A percentile compares a stretch with the other conserved stretches of the same genome.
These are phyloP conservation scores for Jaminaea rosea DNA, from an alignment of 1,284 basidiomycete genomes.

Conservation along the genomic window DNA sequence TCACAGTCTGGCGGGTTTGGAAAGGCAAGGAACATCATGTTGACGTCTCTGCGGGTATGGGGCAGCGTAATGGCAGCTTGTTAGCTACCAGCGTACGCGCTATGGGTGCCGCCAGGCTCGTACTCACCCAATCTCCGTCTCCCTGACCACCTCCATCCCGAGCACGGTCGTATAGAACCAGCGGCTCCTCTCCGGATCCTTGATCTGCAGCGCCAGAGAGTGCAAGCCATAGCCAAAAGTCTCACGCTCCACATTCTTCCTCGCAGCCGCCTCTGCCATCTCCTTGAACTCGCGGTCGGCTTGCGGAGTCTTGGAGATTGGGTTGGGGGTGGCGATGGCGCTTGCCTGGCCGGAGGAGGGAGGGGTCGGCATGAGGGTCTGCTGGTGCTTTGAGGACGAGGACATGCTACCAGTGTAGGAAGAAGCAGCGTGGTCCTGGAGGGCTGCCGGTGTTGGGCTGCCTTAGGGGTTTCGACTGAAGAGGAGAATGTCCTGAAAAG, in stretches of 20 bases:
- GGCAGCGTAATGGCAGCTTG: neutral
- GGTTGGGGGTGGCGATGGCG: neutral
- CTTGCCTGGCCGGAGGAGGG: too few species aligned
- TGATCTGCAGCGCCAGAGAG: neutral
- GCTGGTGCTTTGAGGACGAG: too few species aligned
- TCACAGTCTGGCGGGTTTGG: neutral
- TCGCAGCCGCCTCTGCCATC: neutral
- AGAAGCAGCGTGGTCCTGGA: too few species aligned
- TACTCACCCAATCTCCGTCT: neutral
- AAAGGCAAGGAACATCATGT: neutral
- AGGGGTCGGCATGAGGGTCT: too few species aligned
- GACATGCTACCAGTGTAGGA: too few species aligned
- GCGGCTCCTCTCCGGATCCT: neutral
- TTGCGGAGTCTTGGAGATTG: neutral
- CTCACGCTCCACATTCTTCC: neutral
- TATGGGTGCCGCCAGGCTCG: neutral
- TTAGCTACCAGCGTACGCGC: neutral
- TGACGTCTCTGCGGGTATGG: neutral
- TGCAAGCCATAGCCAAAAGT: neutral
- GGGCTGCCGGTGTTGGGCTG: too few species aligned
- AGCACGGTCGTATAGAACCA: neutral
- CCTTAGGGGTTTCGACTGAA: too few species aligned
- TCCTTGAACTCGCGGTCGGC: neutral
- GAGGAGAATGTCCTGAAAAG: too few species aligned
- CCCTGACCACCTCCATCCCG: conserved; percentile 1